Evolutionary conservation across 257 asterid genomes (phyloP).

Genomic region (Petrea volubilis): DNA sequence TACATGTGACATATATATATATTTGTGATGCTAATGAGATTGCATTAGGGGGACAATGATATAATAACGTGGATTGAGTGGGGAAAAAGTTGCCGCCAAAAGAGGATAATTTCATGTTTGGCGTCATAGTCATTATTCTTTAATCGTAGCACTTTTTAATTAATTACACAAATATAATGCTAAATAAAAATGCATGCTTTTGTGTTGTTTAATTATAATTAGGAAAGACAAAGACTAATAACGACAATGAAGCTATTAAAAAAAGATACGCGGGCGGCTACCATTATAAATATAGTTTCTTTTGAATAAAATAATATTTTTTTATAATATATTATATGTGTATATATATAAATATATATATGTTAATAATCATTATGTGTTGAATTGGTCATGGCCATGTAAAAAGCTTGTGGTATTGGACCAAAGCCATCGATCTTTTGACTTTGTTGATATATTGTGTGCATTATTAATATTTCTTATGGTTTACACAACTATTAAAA

Average conservation of each 20-base stretch:
- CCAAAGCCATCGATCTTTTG: not conserved
- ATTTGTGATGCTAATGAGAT: not conserved
- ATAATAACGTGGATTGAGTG: conserved; percentile 1
- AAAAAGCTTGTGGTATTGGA: conserved; percentile 3
- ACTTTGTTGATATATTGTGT: not conserved
- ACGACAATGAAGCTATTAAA: not conserved
- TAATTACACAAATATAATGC: not conserved
- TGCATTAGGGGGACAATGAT: not conserved
- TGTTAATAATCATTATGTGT: conserved; percentile 21
- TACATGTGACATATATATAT: no score
- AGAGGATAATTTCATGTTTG: conserved; percentile 19
- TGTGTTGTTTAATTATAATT: not conserved
- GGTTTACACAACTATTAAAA: no score
- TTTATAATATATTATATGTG: no score
- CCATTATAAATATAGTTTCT: not conserved
- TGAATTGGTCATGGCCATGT: conserved; percentile 24
- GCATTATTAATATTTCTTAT: no score
- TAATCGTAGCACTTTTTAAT: not conserved
- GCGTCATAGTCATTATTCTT: conserved; percentile 4
- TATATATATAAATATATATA: no score
- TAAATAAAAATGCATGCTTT: conserved; percentile 11
- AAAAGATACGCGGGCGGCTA: conserved; percentile 15
- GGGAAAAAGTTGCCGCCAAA: conserved; percentile 10
- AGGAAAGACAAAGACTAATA: conserved; percentile 21
- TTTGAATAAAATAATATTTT: not conserved